These are phyloP conservation scores for Pseudocercospora vitis DNA, from an alignment of 2,329 filamentous ascomycete genomes.

Conservation along the genomic window DNA sequence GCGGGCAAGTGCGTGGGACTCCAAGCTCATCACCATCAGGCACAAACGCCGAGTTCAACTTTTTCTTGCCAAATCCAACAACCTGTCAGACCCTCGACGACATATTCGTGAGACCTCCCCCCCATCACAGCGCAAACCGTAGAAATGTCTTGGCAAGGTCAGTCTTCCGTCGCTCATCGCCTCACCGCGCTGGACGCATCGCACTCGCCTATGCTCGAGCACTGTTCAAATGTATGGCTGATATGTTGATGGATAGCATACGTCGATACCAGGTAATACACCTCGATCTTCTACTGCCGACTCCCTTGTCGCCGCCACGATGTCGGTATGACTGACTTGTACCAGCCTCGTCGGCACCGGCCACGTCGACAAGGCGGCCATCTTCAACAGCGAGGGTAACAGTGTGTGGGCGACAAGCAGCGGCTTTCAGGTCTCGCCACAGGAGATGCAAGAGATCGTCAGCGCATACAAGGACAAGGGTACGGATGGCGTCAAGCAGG, in stretches of 20 bases:
- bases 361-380: slow-evolving; percentile 80
- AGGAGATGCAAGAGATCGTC: slow-evolving; percentile 58
- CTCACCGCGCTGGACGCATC: slow-evolving; percentile 7
- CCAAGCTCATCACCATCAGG: no score
- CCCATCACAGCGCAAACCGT: slow-evolving; percentile 2
- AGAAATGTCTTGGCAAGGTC: slow-evolving; percentile 76
- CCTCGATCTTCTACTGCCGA: not conserved
- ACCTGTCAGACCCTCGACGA: no score
- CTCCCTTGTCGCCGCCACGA: not conserved
- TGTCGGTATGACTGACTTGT: slow-evolving; percentile 24
- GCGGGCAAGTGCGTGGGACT: no score
- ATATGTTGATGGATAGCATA: slow-evolving; percentile 50
- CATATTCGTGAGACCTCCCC: not conserved
- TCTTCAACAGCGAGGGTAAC: slow-evolving; percentile 78
- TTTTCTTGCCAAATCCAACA: no score
- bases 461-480: slow-evolving; percentile 55
- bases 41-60: no score
- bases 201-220: slow-evolving; percentile 8
- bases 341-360: slow-evolving; percentile 74
- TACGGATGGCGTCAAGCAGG: slow-evolving; percentile 59
- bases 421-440: slow-evolving; percentile 69
- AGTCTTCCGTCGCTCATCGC: slow-evolving; percentile 30
- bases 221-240: slow-evolving; percentile 16
- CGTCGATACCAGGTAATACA: slow-evolving; percentile 60
- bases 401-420: slow-evolving; percentile 73